Evolutionary conservation across 2,329 filamentous ascomycete genomes (phyloP), one percentile per base, ranked within the genome.

Genomic region (Alternaria ventricosa): DNA sequence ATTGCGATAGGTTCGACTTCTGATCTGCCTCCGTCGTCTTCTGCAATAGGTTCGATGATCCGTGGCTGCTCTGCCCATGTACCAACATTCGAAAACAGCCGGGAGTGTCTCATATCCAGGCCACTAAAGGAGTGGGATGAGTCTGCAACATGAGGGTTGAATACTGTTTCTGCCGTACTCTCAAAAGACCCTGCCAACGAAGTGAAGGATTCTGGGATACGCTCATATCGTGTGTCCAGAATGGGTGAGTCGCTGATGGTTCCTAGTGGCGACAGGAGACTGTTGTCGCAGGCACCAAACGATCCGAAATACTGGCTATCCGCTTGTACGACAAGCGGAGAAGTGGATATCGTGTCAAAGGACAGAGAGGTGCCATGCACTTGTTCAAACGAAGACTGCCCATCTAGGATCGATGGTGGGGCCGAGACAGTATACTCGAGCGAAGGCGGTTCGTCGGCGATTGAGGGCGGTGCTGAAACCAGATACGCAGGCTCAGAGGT

Each of bases 31-130:
- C 74, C 68, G n/a, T 74, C 72, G 27, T 68, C 51, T 30, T 78
- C 75, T 15, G 69, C 65, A 50, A 75, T 73, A 2, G 75, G 68
- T 36, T 78, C 77, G 18, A 73, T 71, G n/a, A 70, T 68, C 15
- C 66, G 71, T 53, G 71, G 67, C 18, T 75, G 71, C 12, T 78
- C 77, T 33, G 64, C 68, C 74, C 74, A 78, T 36, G 68, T 71
- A 8, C 75, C 75, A 18, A 74, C 60, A 15, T 73, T 75, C 1
- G 68, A 60, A 33, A 79, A 72, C 13, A 72, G 73, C 33, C 77
- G 69, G 20, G 77, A 77, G 18, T 70, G 65, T 46, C 68, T 67
- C 27, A 77, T 66, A n/a, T 78, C 77, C 13, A 71, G 65, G 9
- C 61, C 60, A 51, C 70, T 77, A 57, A 79, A 78, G 15, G 73